A percentile compares a stretch with the other conserved stretches of the same genome.
phyloP scores from a whole-genome alignment of 148 eudicot genomes.

The Pouteria glomerata region DNA sequence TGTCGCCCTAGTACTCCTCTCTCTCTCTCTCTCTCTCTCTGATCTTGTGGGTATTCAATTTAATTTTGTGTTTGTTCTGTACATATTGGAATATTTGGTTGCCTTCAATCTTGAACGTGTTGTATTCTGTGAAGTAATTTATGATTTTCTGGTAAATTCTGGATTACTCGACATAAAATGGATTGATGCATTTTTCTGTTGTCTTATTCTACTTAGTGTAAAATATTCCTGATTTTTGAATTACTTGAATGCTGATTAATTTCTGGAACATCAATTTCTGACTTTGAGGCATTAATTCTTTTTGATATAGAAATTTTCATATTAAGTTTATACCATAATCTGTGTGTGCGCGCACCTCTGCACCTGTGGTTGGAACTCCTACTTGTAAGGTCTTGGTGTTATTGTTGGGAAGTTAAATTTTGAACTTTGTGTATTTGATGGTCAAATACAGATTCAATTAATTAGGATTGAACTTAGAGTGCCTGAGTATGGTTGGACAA shows the following conservation, averaged over 20 bases:
- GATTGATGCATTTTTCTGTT: too few species aligned
- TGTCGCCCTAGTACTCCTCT: slow-evolving; percentile 55
- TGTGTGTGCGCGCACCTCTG: too few species aligned
- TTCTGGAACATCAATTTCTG: not conserved
- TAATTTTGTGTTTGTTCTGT: not conserved
- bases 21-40: not conserved
- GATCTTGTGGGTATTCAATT: not conserved
- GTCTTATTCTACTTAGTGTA: too few species aligned
- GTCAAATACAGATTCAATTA: slow-evolving; percentile 53
- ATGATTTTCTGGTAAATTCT: too few species aligned
- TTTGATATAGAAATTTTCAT: not conserved
- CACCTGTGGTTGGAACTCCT: not conserved
- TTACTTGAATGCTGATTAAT: not conserved
- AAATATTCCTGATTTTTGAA: too few species aligned
- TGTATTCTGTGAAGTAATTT: too few species aligned
- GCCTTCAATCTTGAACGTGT: too few species aligned
- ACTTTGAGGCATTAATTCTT: not conserved
- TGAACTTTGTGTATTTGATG: slow-evolving; percentile 6
- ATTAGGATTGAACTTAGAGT: slow-evolving; percentile 64
- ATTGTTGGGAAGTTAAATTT: not conserved
- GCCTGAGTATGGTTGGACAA: slow-evolving; percentile 76
- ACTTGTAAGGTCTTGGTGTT: not conserved
- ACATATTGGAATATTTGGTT: not conserved
- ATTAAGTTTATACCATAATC: not conserved
- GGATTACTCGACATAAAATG: too few species aligned